Base-by-base conservation (phyloP, 768 basidiomycete genomes). In the Russula griseocarnosa region DNA sequence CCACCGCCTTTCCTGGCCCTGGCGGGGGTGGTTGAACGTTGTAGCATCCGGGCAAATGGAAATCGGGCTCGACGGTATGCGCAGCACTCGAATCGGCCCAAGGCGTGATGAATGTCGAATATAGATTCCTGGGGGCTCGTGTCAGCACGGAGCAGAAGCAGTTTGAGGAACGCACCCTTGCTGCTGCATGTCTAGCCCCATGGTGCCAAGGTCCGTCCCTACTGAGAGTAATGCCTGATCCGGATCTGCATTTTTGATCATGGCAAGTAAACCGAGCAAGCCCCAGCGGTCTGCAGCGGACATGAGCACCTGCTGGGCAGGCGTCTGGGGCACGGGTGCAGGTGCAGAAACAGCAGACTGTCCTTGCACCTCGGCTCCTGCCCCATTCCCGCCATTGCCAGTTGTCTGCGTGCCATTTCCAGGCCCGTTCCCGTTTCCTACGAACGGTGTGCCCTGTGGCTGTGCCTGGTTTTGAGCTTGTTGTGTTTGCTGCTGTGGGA, bases 41-140 rank as follows among this genome's bases (percentile, higher is more conserved):
- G 65, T 97, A 97, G 76, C 93, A 95, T 24, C 84, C 78, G 49
- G 94, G 94, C 44, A 94, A 82, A 69, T 90, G 87, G 71, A 86
- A 96, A 71, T 94, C 89, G 13, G 94, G 94, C 75, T 97, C 93
- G 64, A 95, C 86, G 59, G 83, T 81, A 70, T 85, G 85, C 67
- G 87, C 87, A 44, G 86, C 86, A 67, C 87, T 86, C 69, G 92
- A 86, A 73, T 94, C 94, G 61, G 90, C 85, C 94, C 94, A 97
- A 36, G 94, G 94, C 65, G 94, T 94, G 71, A 94, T 90, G 77
- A 97, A 94, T 22, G 88, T 89, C 60, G 92, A 86, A 76, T 90
- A 93, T 61, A 94, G 77, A 70, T 88, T 87, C 72, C 90, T 89
- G 40, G 16, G 54, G 18, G 34, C 14, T 24, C 58, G 4, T 30